Conservation (phyloP, 129 eudicot genomes). For the Solidago caesia region DNA sequence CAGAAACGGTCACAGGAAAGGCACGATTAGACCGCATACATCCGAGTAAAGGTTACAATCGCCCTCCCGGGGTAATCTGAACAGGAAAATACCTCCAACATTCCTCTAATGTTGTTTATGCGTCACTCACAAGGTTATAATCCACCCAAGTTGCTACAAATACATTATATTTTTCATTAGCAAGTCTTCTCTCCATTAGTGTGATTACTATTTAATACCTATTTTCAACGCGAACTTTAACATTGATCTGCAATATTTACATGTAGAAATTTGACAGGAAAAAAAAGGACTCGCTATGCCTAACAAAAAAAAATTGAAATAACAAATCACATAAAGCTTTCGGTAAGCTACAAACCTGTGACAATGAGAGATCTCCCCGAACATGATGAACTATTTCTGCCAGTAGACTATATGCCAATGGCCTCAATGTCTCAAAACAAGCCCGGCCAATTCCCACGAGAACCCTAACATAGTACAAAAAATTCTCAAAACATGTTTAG, state of each 20-base stretch:
- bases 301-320: background rate
- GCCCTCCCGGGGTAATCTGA: too few species aligned
- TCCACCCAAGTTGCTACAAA: slow-evolving; percentile 13
- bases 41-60: too few species aligned
- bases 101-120: slow-evolving; percentile 15
- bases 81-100: too few species aligned
- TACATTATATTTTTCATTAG: slow-evolving; percentile 19
- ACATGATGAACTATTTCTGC: slow-evolving; percentile 99
- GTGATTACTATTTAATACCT: background rate
- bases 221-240: background rate
- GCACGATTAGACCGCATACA: too few species aligned
- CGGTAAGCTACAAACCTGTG: slow-evolving; percentile 61
- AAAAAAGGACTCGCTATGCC: slow-evolving; percentile 5
- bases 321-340: background rate
- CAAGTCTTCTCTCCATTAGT: slow-evolving; percentile 4
- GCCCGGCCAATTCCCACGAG: slow-evolving; percentile 99
- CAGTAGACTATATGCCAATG: slow-evolving; percentile 93
- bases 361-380: slow-evolving; percentile 82
- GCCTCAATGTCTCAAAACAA: slow-evolving; percentile 93
- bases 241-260: slow-evolving; percentile 8
- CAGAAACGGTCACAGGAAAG: too few species aligned
- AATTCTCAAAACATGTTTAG: slow-evolving; percentile 18
- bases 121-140: slow-evolving; percentile 15
- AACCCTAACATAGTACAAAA: slow-evolving; percentile 54
- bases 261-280: slow-evolving; percentile 7